Conservation (phyloP, 2,329 filamentous ascomycete genomes). For the Xylariaceae sp. region DNA sequence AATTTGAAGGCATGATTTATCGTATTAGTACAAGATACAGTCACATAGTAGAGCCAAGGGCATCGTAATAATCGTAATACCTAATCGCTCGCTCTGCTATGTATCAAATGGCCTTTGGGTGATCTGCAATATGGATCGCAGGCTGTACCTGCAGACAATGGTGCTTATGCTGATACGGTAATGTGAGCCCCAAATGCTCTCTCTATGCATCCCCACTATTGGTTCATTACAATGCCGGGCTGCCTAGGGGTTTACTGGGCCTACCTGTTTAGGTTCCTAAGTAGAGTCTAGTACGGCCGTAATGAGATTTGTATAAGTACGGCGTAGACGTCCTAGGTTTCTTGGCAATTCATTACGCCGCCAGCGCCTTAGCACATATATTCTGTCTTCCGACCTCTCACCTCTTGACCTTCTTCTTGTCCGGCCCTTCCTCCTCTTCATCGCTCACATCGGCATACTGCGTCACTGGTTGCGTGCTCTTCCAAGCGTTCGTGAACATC, state of each 20-base stretch:
- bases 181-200: neutral
- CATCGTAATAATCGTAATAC: too few relatives aligned
- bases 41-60: too few relatives aligned
- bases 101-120: too few relatives aligned
- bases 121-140: neutral
- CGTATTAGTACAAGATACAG: too few relatives aligned
- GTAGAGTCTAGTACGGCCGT: neutral
- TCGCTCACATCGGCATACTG: slow-evolving; percentile 90
- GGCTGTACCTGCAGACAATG: neutral
- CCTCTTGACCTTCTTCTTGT: slow-evolving; percentile 65
- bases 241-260: neutral
- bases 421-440: slow-evolving; percentile 73
- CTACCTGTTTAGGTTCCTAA: neutral
- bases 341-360: slow-evolving; percentile 2
- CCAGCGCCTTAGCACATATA: slow-evolving; percentile 7
- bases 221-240: neutral
- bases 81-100: too few relatives aligned
- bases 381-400: slow-evolving; percentile 37
- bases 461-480: slow-evolving; percentile 86
- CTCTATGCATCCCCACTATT: neutral
- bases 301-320: neutral
- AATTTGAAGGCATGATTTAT: too few relatives aligned
- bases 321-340: slow-evolving; percentile 4
- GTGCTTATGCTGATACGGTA: neutral
- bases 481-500: slow-evolving; percentile 93